Base-by-base conservation (phyloP, 768 basidiomycete species). In the Hysterangium stoloniferum region DNA sequence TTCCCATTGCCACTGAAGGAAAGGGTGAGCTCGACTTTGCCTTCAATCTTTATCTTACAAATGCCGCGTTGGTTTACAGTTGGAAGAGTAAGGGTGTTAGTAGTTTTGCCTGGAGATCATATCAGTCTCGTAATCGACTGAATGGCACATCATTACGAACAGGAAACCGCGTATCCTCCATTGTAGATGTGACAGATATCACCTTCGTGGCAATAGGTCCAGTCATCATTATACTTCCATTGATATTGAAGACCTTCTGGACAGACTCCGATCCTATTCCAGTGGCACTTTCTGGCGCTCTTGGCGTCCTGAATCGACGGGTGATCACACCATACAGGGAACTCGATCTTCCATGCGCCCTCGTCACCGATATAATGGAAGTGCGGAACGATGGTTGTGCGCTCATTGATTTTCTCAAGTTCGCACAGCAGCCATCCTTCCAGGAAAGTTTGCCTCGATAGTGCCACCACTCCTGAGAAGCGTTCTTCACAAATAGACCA, bases 61-160 rank as follows among this genome's bases (percentile, higher is more conserved):
- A 55, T 55, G 13, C 58, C 48, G 52, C 58, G 58, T 34, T 57
- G 55, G 17, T 56, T 49, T 0, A 35, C 17, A n/a, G 59, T 62
- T 2, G 64, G 64, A 24, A 66, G 55, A 33, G 57, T 56, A 1
- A 66, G 54, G 33, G 50, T 54, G 55, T 66, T 66, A 43, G 54
- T 53, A 17, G 64, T 66, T 28, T 59, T 34, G 53, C 63, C 62
- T 64, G 33, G 11, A 34, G 17, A 34, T 6, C 22, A 32, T 27
- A 34, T 35, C n/a, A 36, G 33, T 44, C 24, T 8, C 33, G 6
- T 22, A 44, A 35, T 48, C 12, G 9, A 43, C 24, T 40, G 15
- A 45, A 6, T 19, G 48, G 20, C 19, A 28, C 20, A 28, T 22
- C 5, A 17, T n/a, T 2, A 44, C 48, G 6, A 25, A 50, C 50